These are phyloP conservation scores for Colletotrichum phormii DNA, from an alignment of 2,329 filamentous ascomycete species.

Conservation along the genomic window DNA sequence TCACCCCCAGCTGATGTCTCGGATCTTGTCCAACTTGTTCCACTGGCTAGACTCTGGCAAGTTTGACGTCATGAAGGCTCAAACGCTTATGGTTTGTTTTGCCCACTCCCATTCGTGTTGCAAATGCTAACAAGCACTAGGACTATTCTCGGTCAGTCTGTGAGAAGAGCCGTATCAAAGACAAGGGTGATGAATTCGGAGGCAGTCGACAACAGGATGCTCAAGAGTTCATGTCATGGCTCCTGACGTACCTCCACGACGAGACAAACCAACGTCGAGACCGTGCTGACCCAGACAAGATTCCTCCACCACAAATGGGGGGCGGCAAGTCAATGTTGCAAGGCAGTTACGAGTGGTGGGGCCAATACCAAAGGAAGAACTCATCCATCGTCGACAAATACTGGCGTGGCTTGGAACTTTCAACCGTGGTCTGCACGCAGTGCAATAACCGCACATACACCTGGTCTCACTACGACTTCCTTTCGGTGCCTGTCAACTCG, in stretches of 20 bases:
- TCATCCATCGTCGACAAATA: constrained; percentile 82
- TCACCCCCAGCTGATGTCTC: constrained; percentile 69
- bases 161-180: constrained; percentile 42
- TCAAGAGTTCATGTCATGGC: constrained; percentile 87
- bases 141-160: constrained; percentile 60
- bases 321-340: constrained; percentile 51
- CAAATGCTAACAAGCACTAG: constrained; percentile 47
- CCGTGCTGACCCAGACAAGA: constrained; percentile 23
- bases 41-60: constrained; percentile 66
- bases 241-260: constrained; percentile 84
- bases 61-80: constrained; percentile 62
- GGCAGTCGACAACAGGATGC: constrained; percentile 87
- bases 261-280: constrained; percentile 77
- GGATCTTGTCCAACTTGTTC: constrained; percentile 69
- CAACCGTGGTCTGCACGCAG: constrained; percentile 75
- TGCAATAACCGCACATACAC: constrained; percentile 63
- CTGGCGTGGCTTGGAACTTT: constrained; percentile 82
- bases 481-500: constrained; percentile 55
- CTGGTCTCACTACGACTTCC: constrained; percentile 65
- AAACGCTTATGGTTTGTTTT: constrained; percentile 66
- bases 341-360: constrained; percentile 81
- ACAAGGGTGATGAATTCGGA: constrained; percentile 66
- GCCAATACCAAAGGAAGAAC: constrained; percentile 75
- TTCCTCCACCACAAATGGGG: constrained; percentile 46
- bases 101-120: background rate